Evolutionary conservation across 768 basidiomycete species (phyloP).

Genomic region (Tephrocybe sp.): DNA sequence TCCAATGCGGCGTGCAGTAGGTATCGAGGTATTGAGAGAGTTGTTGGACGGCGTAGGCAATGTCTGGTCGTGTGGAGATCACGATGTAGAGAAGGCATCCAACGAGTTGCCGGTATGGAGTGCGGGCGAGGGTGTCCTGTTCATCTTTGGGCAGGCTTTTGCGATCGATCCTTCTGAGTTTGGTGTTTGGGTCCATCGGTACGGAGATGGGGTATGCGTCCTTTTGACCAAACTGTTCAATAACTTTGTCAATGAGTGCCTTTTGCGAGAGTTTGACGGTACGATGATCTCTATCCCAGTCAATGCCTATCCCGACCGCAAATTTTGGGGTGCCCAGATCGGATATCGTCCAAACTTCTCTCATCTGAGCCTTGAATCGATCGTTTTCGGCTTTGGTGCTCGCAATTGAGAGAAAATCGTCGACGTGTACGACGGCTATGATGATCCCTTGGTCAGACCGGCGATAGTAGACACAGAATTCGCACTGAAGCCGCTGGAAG

Average conservation of each 20-base stretch:
- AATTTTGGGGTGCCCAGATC: constrained; percentile 30
- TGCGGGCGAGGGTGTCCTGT: neutral
- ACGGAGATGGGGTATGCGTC: constrained; percentile 10
- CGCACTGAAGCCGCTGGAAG: constrained; percentile 22
- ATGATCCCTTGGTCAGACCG: constrained; percentile 9
- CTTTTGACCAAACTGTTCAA: constrained; percentile 18
- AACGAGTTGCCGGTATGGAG: constrained; percentile 1
- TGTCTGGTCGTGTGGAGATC: constrained; percentile 3
- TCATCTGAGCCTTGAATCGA: constrained; percentile 25
- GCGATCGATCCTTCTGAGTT: neutral
- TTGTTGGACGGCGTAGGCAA: neutral
- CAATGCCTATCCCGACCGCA: constrained; percentile 35
- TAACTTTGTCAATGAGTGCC: constrained; percentile 17
- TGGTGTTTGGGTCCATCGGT: constrained; percentile 17
- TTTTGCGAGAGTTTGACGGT: constrained; percentile 18
- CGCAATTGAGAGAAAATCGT: constrained; percentile 26
- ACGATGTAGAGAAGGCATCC: constrained; percentile 3
- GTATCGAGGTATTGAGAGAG: neutral
- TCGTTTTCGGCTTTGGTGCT: constrained; percentile 16
- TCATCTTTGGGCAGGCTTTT: neutral
- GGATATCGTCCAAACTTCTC: constrained; percentile 27
- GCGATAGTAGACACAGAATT: constrained; percentile 28
- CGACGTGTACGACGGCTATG: constrained; percentile 28
- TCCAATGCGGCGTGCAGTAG: neutral
- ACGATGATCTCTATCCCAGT: constrained; percentile 19